Evolutionary conservation across 2,329 filamentous ascomycete genomes (phyloP).

Genomic region (Decorospora gaudefroyi): DNA sequence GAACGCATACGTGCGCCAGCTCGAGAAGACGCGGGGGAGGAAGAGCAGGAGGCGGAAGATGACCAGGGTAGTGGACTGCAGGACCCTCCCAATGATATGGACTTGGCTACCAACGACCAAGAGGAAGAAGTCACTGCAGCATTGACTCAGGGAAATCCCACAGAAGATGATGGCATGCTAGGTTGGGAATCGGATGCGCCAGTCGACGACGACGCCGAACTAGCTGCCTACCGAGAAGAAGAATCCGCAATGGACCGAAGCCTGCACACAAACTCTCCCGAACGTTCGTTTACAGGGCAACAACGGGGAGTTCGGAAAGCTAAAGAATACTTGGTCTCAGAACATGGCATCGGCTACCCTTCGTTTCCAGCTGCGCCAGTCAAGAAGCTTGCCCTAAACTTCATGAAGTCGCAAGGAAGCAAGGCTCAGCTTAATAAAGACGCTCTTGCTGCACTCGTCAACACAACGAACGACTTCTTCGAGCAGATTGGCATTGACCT

Average conservation of each 20-base stretch:
- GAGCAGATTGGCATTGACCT: slow-evolving; percentile 84
- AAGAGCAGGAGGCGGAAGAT: slow-evolving; percentile 13
- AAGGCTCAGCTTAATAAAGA: slow-evolving; percentile 74
- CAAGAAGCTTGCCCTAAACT: slow-evolving; percentile 71
- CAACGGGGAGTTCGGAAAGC: slow-evolving; percentile 35
- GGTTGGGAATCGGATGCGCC: slow-evolving; percentile 42
- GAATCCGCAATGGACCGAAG: slow-evolving; percentile 44
- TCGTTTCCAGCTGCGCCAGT: slow-evolving; percentile 73
- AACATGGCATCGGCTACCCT: slow-evolving; percentile 74
- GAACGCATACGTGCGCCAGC: slow-evolving; percentile 36
- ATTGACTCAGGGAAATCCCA: slow-evolving; percentile 32
- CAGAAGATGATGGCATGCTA: slow-evolving; percentile 22
- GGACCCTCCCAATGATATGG: slow-evolving; percentile 33
- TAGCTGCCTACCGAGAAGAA: slow-evolving; percentile 44
- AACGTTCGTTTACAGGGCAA: slow-evolving; percentile 21
- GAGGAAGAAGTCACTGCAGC: slow-evolving; percentile 28
- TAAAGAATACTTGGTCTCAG: slow-evolving; percentile 65
- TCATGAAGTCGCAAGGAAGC: slow-evolving; percentile 68
- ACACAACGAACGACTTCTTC: slow-evolving; percentile 89
- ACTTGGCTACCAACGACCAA: slow-evolving; percentile 22
- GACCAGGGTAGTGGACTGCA: slow-evolving; percentile 18
- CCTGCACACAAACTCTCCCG: slow-evolving; percentile 35
- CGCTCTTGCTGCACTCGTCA: slow-evolving; percentile 72
- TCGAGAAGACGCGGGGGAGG: slow-evolving; percentile 21
- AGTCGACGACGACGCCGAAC: slow-evolving; percentile 33